These are phyloP conservation scores for Akanthomyces dipterigenus DNA, from an alignment of 2,329 filamentous ascomycete genomes.

Conservation along the genomic window DNA sequence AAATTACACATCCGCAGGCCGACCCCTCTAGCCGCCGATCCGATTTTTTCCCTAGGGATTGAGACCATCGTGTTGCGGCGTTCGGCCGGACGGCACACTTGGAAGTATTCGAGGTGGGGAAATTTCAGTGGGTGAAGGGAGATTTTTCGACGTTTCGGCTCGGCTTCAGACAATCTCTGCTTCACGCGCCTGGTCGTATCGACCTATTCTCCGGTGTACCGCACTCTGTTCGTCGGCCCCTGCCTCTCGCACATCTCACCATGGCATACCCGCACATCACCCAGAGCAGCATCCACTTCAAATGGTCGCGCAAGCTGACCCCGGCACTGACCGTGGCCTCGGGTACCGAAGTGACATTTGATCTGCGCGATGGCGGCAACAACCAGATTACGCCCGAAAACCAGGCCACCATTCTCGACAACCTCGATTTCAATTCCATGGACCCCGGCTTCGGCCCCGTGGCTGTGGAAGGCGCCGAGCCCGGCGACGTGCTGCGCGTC, in stretches of 20 bases:
- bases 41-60: no score
- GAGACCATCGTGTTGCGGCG: not conserved
- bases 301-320: conserved; percentile 40
- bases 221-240: not conserved
- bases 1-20: no score
- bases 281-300: conserved; percentile 31
- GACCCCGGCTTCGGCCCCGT: conserved; percentile 47
- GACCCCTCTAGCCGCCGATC: no score
- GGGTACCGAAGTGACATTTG: conserved; percentile 40
- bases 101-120: not conserved
- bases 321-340: conserved; percentile 41
- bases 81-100: not conserved
- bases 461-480: conserved; percentile 39
- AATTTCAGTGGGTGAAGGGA: not conserved
- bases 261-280: conserved; percentile 20
- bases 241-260: not conserved
- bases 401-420: conserved; percentile 30
- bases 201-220: not conserved
- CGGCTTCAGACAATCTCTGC: not conserved
- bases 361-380: conserved; percentile 43
- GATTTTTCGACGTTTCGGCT: not conserved
- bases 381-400: conserved; percentile 41
- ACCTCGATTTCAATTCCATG: conserved; percentile 33
- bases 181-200: not conserved
- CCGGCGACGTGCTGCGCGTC: conserved; percentile 45